Evolutionary conservation across 768 basidiomycete species (phyloP), one percentile per base, ranked within the genome.

Genomic region (Boletellus emodensis): DNA sequence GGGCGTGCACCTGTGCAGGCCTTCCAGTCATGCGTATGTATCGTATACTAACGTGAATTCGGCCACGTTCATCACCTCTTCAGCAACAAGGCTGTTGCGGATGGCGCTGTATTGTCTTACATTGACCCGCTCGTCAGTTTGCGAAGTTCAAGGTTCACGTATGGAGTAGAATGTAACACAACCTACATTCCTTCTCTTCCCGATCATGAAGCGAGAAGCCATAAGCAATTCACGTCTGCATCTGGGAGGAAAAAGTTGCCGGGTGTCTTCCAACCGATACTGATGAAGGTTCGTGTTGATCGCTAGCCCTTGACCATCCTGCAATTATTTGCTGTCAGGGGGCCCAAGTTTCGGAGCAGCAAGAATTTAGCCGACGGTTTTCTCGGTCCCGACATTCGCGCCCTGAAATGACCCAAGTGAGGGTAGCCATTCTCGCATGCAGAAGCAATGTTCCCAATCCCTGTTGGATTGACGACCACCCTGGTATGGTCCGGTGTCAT

Each of bases 81-180:
- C 43, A 75, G 73, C 3, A 68, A 67, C 46, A 78, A 71, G 64
- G 80, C 77, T 0, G 78, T 81, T 11, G 75, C 80, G 1, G 75
- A 80, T 53, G 79, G 80, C 0, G 76, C 71, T 0, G 56, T 71
- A 6, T 66, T 61, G 13, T 72, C 58, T 48, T 67, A 65, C 37
- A 44, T 80, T 1, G 75, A 80, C 42, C 73, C 74, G 52, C 71
- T 72, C 15, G 77, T 80, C 11, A 65, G 69, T 0, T 65, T 66
- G 11, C 72, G 79, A 37, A 67, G 78, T 1, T 67, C 77, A 7
- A 73, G 69, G 47, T 54, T 65, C 46, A 75, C 73, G 0, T 75
- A 72, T 30, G 74, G 74, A 3, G 56, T 66, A 17, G 51, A 69
- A 35, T 69, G 70, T 40, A 12, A 26, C 14, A 59, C 53, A 6